Evolutionary conservation across 2,329 filamentous ascomycete genomes (phyloP), one percentile per base, ranked within the genome.

Genomic region (Verticillium klebahnii): DNA sequence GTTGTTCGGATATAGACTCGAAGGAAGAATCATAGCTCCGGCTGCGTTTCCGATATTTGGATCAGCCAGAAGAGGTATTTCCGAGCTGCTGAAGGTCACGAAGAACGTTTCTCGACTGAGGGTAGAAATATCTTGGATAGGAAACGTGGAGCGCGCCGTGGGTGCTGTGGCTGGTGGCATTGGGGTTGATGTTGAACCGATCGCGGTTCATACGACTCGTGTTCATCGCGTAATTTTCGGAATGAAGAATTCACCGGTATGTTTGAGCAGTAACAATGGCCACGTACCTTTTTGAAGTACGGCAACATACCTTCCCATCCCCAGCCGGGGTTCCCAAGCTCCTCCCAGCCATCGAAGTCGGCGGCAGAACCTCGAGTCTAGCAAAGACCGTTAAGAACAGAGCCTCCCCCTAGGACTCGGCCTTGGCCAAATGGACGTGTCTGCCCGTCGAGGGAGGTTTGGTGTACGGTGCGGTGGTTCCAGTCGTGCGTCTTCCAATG

Each of bases 241-340:
- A 40, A 17, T 40, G 37, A 4, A 15, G 15, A 40, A 5, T 17
- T 40, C 37, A 15, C 1, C 3, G 12, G 4, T n/a, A 7, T 17
- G 1, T 40, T n/a, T n/a, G 6, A 40, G 15, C 6, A 40, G 36
- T 2, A 1, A 45, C 1, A 8, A 14, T 3, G 5, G 6, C 12
- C 7, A 1, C 34, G 58, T 36, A 78, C 79, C 72, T 83, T 83
- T 32, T 73, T 72, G 65, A 84, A 80, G 64, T 84, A 84, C 0
- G 78, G 80, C 1, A 80, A 68, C 12, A 85, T 68, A 25, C 71
- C 72, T 1, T 75, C 64, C 75, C 77, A 80, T 19, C 75, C 73
- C 78, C 78, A 80, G 2, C 73, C 75, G 0, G 71, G 68, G 56
- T 77, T 78, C 0, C 77, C 77, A 5, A 81, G 68, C 3, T 71